Evolutionary conservation across 1,139 yeast species (phyloP), one percentile per base, ranked within the genome.

Genomic region (Magnusiomyces suaveolens): DNA sequence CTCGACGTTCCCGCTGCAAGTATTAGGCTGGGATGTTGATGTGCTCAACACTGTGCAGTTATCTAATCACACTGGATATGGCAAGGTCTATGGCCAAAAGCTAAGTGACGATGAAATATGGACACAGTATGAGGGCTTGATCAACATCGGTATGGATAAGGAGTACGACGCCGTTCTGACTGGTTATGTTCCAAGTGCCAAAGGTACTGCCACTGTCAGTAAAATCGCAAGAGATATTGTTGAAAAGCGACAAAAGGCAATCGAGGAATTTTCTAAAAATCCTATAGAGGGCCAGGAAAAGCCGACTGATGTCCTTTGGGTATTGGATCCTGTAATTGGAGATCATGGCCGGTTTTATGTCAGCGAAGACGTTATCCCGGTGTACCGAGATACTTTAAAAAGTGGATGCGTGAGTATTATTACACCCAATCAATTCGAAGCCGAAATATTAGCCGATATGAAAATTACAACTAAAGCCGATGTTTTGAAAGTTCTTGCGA

Each of bases 321-420:
- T 89, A 14, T 68, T 89, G 59, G 98, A 92, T 66, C 97, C 98
- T 0, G 97, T 92, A 1, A 77, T 92, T 77, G 98, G 98, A 16
- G 98, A 92, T 68, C 83, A 87, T 61, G 96, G 95, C 1, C 77
- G 76, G 57, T 67, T 90, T 29, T 92, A 92, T 64, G 97, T 92
- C 12, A 78, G 82, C 48, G 77, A 81, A 59, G 79, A 80, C 23
- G 86, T 88, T 52, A 75, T 90, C 0, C 80, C 81, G 0, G 78
- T 80, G 1, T 90, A 90, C 66, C 76, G 77, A 63, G 63, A 71
- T n/a, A 72, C 86, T 1, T 68, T 90, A 47, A 63, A 68, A 20
- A 66, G 74, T 1, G 77, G 79, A 8, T 57, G 69, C 1, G 88
- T 89, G 14, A 83, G 81, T 57, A 66, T 89, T 23, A 80, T 85